phyloP scores from a whole-genome alignment of 176 grass and related monocot genomes.

The Juncus effusus region DNA sequence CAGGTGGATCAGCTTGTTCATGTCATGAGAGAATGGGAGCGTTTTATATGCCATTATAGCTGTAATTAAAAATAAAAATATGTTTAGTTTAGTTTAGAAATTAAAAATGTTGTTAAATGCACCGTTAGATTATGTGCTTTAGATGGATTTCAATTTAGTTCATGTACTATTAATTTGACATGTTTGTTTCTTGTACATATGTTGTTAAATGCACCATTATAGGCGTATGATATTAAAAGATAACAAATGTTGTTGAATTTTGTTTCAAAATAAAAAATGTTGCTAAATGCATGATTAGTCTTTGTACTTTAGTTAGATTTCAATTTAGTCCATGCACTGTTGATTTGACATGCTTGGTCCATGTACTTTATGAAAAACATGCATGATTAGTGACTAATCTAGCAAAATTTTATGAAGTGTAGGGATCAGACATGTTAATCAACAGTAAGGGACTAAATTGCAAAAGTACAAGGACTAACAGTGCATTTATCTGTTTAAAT shows the following conservation, averaged over 20 bases:
- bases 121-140: background rate
- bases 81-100: background rate
- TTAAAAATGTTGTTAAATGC: background rate
- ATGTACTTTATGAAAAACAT: too few species aligned
- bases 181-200: too few species aligned
- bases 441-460: constrained; percentile 2
- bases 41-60: constrained; percentile 80
- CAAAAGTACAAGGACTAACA: background rate
- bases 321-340: too few species aligned
- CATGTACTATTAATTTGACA: too few species aligned
- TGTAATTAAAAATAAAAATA: constrained; percentile 24
- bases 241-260: background rate
- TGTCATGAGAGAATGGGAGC: constrained; percentile 59
- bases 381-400: too few species aligned
- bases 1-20: constrained; percentile 57
- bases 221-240: too few species aligned
- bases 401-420: background rate
- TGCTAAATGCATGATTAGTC: background rate
- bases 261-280: background rate
- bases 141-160: background rate
- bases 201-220: too few species aligned
- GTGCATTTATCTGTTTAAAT: background rate
- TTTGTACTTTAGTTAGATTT: background rate
- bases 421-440: background rate
- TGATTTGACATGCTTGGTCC: too few species aligned